Evolutionary conservation across 805 yeast genomes (phyloP), one percentile per base, ranked within the genome.

Genomic region (Starmerella gropengiesseri): DNA sequence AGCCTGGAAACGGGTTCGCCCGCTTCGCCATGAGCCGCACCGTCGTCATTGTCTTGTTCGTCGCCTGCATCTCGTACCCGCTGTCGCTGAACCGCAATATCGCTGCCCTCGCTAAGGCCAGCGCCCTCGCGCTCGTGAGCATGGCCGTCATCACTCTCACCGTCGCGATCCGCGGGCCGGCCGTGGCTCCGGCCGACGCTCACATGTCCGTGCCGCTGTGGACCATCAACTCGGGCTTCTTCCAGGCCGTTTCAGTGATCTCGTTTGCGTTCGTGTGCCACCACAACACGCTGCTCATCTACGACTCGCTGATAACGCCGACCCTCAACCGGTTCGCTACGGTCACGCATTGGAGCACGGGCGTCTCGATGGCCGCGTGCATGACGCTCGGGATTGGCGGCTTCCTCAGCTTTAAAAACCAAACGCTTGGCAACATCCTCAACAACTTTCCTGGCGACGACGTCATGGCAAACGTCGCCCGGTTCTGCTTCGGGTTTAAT

Each of bases 211-310:
- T 29, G 6, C 37, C 52, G 1, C 31, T 55, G 30, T 52, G 55
- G 55, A 64, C 83, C 4, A 56, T 84, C 38, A 78, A 78, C 49
- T 60, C 69, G 11, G 75, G 77, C 31, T 64, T 87, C 3, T 84
- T 87, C 58, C 94, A 87, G 60, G 95, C 95, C 2, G 76, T 87
- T 21, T 79, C 91, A n/a, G 94, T 87, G 38, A 84, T 87, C 25
- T 85, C 95, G 1, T 87, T 87, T 65, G 97, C 97, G 2, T 70
- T 89, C 51, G 96, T 87, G 3, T 87, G 97, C 57, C 97, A 87
- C 57, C 97, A 87, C 60, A 87, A 87, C 59, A 85, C 96, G 0
- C 75, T 89, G 22, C 81, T 87, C 55, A 89, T 87, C 33, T 87
- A 78, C 64, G 84, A 83, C 57, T 84, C 95, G 0, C 70, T 89